Conservation (phyloP, 352 stramenopile genomes). For the Globisporangium camurandrum region DNA sequence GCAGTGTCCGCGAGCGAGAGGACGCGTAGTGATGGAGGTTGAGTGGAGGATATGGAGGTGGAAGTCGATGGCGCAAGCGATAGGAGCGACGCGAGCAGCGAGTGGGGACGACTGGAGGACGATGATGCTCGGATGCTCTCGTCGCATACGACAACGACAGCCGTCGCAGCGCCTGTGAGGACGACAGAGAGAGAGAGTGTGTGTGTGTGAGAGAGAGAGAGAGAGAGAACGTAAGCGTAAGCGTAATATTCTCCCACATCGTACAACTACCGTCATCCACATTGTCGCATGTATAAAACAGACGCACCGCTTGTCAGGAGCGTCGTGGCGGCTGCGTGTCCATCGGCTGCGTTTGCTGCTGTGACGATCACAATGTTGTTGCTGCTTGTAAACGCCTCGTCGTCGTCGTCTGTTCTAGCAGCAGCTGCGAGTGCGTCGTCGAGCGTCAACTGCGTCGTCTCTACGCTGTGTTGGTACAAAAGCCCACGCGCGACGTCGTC, state of each 20-base stretch:
- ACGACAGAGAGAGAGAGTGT: neutral
- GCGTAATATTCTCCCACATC: too few relatives aligned
- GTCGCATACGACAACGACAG: constrained; percentile 26
- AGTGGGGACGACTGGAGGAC: neutral
- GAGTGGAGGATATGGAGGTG: too few relatives aligned
- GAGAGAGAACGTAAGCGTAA: too few relatives aligned
- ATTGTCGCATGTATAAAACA: neutral
- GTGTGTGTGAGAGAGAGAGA: neutral
- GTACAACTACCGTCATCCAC: neutral
- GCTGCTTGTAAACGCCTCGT: neutral
- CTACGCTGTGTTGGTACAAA: constrained; percentile 30
- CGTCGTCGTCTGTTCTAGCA: neutral
- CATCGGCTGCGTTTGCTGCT: constrained; percentile 12
- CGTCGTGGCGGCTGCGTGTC: constrained; percentile 2
- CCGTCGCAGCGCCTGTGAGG: constrained; percentile 11
- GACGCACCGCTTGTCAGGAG: constrained; percentile 23
- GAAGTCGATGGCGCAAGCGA: too few relatives aligned
- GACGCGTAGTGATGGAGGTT: neutral
- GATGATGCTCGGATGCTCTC: constrained; percentile 20
- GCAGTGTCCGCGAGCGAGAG: constrained; percentile 46
- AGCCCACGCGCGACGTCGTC: constrained; percentile 13
- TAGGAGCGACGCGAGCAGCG: too few relatives aligned
- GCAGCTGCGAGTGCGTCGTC: neutral
- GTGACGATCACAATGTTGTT: constrained; percentile 20
- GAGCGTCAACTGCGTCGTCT: constrained; percentile 6